Evolutionary conservation across 306 rosid species (phyloP), one percentile per base, ranked within the genome.

Genomic region (Rosa lucieae): DNA sequence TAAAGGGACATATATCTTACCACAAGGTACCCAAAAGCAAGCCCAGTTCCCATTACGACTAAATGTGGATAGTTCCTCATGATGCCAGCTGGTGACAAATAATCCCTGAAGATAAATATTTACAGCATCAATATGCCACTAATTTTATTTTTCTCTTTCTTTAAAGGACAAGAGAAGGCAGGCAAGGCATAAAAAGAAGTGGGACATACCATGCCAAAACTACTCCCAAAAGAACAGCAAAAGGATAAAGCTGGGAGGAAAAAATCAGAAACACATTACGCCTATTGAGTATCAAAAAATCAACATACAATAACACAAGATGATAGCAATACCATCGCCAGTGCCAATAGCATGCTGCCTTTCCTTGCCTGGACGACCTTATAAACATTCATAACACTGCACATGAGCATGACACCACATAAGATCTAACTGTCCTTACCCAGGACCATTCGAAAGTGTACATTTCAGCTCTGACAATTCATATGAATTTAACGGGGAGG

Each of bases 11-110:
- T 0, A 44, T 74, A 61, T 78, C 88, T 86, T 82, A 93, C 98
- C 94, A 96, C 99, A 74, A 96, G 89, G 78, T 80, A 96, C 70
- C 98, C 98, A 67, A 93, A 95, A 73, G 94, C 92, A 77, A 93
- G 98, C 73, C 97, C 97, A 6, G 92, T 90, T 88, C 98, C 99
- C 81, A 87, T 43, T 8, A 93, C 47, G 62, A 90, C 92, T 82
- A 96, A 85, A 89, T 93, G 96, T 78, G 94, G 98, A 85, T 91
- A 91, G 61, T 82, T 88, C 62, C 75, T 82, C 32, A 91, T 70
- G 73, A 93, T 86, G 85, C 90, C 89, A 23, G 94, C 89, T 52
- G 98, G 96, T 82, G 98, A 96, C 86, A 93, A 87, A 81, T 88
- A 88, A 80, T 92, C 90, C 99, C 99, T 93, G 85, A 82, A 69